Evolutionary conservation across 1,139 yeast species (phyloP).

Genomic region (Hansenula lynferdii): DNA sequence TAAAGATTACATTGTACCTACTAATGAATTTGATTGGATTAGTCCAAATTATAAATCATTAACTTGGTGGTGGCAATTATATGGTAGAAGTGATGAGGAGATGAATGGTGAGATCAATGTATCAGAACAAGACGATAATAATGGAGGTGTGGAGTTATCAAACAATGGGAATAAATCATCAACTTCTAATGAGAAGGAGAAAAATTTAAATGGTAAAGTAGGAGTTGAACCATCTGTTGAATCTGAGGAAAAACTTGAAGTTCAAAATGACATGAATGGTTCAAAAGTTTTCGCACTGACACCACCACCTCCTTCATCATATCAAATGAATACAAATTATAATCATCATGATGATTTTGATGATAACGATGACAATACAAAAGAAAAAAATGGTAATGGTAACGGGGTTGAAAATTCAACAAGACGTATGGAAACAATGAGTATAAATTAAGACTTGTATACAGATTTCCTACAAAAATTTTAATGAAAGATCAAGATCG

Average conservation of each 20-base stretch:
- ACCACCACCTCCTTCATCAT: conserved; percentile 3
- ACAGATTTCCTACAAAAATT: no score
- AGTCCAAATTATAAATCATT: conserved; percentile 65
- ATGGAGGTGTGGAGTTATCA: conserved; percentile 3
- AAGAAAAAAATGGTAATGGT: conserved; percentile 1
- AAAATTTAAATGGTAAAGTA: no score
- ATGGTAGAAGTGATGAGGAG: conserved; percentile 74
- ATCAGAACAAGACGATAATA: background rate
- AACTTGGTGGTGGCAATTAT: conserved; percentile 86
- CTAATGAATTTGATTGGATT: conserved; percentile 39
- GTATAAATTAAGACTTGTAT: background rate
- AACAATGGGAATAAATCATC: background rate
- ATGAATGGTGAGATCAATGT: conserved; percentile 61
- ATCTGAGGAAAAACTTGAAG: background rate
- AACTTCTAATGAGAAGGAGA: no score
- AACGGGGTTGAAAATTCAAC: conserved; percentile 1
- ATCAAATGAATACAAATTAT: conserved; percentile 1
- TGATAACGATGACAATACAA: background rate
- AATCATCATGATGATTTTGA: conserved; percentile 4
- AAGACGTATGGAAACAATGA: conserved; percentile 1
- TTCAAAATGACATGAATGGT: no score
- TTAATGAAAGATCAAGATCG: no score
- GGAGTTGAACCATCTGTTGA: conserved; percentile 1
- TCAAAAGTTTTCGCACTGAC: conserved; percentile 4
- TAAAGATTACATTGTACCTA: conserved; percentile 30